These are phyloP conservation scores for Candolleomyces efflorescens DNA, from an alignment of 768 basidiomycete genomes.

Conservation along the genomic window DNA sequence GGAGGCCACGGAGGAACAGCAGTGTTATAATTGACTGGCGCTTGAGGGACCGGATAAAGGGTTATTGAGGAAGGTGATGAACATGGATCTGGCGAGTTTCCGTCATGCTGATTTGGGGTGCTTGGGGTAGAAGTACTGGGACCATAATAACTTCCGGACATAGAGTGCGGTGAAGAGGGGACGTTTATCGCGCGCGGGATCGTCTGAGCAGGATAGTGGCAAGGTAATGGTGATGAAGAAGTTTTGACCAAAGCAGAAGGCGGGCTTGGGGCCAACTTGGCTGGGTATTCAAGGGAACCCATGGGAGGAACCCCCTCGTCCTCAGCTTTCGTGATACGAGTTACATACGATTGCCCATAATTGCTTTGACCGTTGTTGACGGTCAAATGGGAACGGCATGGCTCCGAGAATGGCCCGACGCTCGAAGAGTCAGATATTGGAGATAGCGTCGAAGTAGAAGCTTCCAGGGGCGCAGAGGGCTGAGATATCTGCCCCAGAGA, in stretches of 20 bases:
- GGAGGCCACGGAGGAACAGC: conserved; percentile 2
- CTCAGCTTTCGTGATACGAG: not conserved
- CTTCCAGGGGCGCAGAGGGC: not conserved
- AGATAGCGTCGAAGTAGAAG: not conserved
- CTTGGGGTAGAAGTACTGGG: not conserved
- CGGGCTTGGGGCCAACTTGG: not conserved
- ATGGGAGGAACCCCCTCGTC: not conserved
- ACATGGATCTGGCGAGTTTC: not conserved
- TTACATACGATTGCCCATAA: not conserved
- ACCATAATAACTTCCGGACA: not conserved
- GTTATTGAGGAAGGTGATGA: conserved; percentile 1
- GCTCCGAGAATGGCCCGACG: not conserved
- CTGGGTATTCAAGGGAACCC: not conserved
- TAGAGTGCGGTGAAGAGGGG: not conserved
- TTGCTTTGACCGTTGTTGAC: not conserved
- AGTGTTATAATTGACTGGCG: not conserved
- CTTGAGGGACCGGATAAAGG: conserved; percentile 5
- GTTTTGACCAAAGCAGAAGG: not conserved
- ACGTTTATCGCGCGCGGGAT: not conserved
- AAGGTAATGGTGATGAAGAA: not conserved
- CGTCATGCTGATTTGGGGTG: not conserved
- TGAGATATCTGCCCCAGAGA: not conserved
- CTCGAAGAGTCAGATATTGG: not conserved
- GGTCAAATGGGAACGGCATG: not conserved
- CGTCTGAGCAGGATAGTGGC: not conserved